Evolutionary conservation across 2,329 filamentous ascomycete genomes (phyloP), one percentile per base, ranked within the genome.

Genomic region (Hypoxylon sp.): DNA sequence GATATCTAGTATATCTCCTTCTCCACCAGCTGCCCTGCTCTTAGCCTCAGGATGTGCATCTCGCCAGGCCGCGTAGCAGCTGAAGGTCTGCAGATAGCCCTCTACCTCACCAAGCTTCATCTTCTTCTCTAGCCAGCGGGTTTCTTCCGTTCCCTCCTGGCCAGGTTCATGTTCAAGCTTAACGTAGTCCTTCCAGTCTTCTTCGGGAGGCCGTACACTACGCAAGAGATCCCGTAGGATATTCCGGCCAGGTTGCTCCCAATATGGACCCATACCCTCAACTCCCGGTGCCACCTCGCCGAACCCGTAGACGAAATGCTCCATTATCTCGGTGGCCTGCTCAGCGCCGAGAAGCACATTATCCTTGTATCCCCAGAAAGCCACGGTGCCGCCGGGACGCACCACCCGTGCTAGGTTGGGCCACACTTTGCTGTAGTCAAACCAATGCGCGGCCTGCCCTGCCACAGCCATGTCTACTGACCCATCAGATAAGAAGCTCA

Each of bases 301-400:
- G 11, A 73, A 65, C 5, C 75, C 78, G 69, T 86, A 86, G 51
- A 78, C 75, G 58, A 81, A 87, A 19, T 71, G 67, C 62, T 81
- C 71, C 63, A 86, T 73, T 16, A 87, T 73, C 32, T 65, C 64
- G 16, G 78, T 83, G 11, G 81, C 81, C 23, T 63, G 61, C 5
- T 79, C 76, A 57, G 75, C 75, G 15, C 80, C 77, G 11, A 83
- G 68, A 41, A 88, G 75, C 23, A 83, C 73, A 62, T 81, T 83
- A 67, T 88, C 84, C 62, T 82, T 83, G 67, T 88, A 88, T 2
- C 83, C 83, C 81, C 80, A 87, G 64, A 85, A 83, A 0, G 83
- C 83, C n/a, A 88, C 60, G 0, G 80, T 82, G 11, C 83, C 84
- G 9, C 80, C 80, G 2, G 68, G 66, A 37, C 78, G 74, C 29